phyloP scores from a whole-genome alignment of 2,329 filamentous ascomycete species.

The Claviceps quebecensis region DNA sequence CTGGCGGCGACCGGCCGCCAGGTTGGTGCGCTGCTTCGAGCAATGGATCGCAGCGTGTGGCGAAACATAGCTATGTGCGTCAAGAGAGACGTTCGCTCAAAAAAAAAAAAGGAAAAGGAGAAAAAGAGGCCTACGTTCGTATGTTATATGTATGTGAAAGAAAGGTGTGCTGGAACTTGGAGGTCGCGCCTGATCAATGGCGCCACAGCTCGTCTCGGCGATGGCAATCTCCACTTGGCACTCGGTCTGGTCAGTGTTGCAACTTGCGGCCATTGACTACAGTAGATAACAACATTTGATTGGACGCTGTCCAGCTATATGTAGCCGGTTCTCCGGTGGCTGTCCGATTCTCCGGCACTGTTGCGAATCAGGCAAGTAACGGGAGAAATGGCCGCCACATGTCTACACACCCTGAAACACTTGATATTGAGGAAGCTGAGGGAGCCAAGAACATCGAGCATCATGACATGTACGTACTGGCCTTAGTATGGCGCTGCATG shows the following conservation, averaged over 20 bases:
- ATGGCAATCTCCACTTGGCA: too few relatives aligned
- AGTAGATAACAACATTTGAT: too few relatives aligned
- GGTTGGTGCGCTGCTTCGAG: constrained; percentile 11
- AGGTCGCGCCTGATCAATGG: too few relatives aligned
- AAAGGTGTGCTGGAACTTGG: too few relatives aligned
- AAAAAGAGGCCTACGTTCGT: neutral
- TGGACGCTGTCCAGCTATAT: constrained; percentile 2
- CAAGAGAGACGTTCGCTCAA: too few relatives aligned
- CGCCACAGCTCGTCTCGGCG: too few relatives aligned
- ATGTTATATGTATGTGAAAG: too few relatives aligned
- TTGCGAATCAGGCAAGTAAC: constrained; percentile 3
- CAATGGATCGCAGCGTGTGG: constrained; percentile 16
- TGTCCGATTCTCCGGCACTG: too few relatives aligned
- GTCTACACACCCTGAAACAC: neutral
- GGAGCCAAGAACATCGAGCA: neutral
- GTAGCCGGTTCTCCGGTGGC: neutral
- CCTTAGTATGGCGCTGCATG: neutral
- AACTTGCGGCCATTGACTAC: too few relatives aligned
- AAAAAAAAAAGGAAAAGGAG: neutral
- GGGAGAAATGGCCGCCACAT: constrained; percentile 1
- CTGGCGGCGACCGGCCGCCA: constrained; percentile 15
- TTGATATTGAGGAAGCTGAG: neutral
- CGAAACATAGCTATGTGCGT: constrained; percentile 15
- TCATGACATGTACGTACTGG: neutral
- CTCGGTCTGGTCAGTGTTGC: neutral